Evolutionary conservation across 1,284 basidiomycete species (phyloP).

Genomic region (Mycena sp.): DNA sequence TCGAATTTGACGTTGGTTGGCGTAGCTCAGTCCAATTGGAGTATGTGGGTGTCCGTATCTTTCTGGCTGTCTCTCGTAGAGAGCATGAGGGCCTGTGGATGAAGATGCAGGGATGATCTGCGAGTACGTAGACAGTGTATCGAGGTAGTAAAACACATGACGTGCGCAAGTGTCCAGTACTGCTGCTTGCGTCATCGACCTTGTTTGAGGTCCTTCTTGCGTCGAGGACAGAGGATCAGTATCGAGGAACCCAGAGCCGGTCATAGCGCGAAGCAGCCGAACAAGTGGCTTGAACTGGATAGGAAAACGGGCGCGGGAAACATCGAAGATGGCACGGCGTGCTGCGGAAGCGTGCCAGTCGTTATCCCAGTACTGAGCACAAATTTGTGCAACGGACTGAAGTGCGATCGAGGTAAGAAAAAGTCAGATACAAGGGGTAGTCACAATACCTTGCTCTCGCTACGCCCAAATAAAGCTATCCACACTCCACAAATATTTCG

Average conservation of each 20-base stretch:
- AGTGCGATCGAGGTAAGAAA: neutral
- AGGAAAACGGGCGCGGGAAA: slow-evolving; percentile 83
- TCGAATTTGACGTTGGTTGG: slow-evolving; percentile 71
- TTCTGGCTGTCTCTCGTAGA: slow-evolving; percentile 74
- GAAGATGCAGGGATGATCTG: slow-evolving; percentile 72
- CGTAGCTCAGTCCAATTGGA: slow-evolving; percentile 66
- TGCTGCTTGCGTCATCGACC: slow-evolving; percentile 46
- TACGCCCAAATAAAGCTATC: slow-evolving; percentile 83
- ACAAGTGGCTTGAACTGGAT: slow-evolving; percentile 78
- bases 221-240: slow-evolving; percentile 67
- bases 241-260: slow-evolving; percentile 74
- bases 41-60: slow-evolving; percentile 62
- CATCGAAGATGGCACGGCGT: slow-evolving; percentile 81
- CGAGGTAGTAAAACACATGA: slow-evolving; percentile 80
- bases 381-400: slow-evolving; percentile 72
- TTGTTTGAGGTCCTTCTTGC: slow-evolving; percentile 28
- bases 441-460: slow-evolving; percentile 61
- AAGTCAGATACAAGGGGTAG: neutral
- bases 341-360: slow-evolving; percentile 70
- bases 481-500: slow-evolving; percentile 80
- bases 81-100: slow-evolving; percentile 68
- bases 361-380: slow-evolving; percentile 80
- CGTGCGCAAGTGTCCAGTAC: slow-evolving; percentile 65
- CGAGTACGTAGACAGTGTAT: slow-evolving; percentile 78
- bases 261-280: slow-evolving; percentile 80